phyloP scores from a whole-genome alignment of 306 rosid genomes.

The Fragaria ananassa region DNA sequence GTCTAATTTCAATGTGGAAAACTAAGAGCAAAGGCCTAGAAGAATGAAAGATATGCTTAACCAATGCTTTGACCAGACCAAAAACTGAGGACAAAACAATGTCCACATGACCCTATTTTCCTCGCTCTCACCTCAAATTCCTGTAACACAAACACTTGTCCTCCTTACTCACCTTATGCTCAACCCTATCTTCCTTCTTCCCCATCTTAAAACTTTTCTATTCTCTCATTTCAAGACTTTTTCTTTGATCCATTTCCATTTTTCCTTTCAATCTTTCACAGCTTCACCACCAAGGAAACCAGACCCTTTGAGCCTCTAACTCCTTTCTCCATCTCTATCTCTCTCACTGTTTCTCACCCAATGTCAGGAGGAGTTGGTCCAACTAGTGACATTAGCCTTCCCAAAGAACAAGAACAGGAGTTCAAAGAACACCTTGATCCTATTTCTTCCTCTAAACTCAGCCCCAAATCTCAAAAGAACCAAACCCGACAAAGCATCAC shows the following conservation, averaged over 20 bases:
- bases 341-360: not conserved
- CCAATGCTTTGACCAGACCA: not conserved
- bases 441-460: conserved; percentile 14
- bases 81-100: not conserved
- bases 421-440: conserved; percentile 44
- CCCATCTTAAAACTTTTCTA: not conserved
- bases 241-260: not conserved
- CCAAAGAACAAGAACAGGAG: conserved; percentile 43
- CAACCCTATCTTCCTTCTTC: conserved; percentile 6
- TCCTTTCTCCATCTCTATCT: not conserved
- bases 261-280: not conserved
- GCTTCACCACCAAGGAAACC: not conserved
- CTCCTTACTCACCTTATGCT: conserved; percentile 5
- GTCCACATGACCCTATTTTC: conserved; percentile 5
- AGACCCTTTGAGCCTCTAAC: not conserved
- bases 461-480: not conserved
- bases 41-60: not conserved
- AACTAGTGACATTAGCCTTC: conserved; percentile 54
- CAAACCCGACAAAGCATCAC: not conserved
- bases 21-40: not conserved
- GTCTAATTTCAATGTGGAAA: not conserved
- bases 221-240: not conserved
- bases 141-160: conserved; percentile 10
- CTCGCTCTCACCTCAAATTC: not conserved
- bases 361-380: conserved; percentile 93